Base-by-base conservation (phyloP, 768 basidiomycete species). In the Tricholoma terreum region DNA sequence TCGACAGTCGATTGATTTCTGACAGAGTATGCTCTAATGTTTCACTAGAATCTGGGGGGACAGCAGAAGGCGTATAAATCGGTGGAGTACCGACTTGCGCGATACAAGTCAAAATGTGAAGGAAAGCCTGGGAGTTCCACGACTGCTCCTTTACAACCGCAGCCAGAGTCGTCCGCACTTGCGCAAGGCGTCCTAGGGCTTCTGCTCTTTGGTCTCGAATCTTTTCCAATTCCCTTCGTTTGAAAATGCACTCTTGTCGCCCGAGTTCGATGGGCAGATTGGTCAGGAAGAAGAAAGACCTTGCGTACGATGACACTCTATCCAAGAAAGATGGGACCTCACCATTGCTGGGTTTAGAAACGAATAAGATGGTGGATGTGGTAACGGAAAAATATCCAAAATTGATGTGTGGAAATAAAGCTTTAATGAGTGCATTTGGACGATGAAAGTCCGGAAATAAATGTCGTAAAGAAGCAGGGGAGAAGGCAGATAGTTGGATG, bases 131-230 rank as follows among this genome's bases (percentile, higher is more conserved):
- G 1, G 57, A 52, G 27, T 65, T 63, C 57, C 38, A 54, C n/a
- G 61, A 56, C 53, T 62, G 59, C 52, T 46, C 57, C 24, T 60
- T 59, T 17, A 81, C 61, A 21, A 75, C 66, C 12, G 62, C 57
- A 14, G 73, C 65, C n/a, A 87, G 70, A 6, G 67, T 56, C 8
- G 77, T 77, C 19, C 89, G 80, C 65, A 84, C 74, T 40, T 74
- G 76, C 1, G 85, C 75, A 6, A 94, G 77, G 2, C 71, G 68
- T 1, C 92, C 92, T 4, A 94, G 79, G 6, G 77, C 72, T 61
- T 85, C 77, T 0, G 92, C 91, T 4, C 84, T 78, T 61, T 84
- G 78, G 62, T 94, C 82, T 11, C 91, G 80, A 2, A 90, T 75
- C 24, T 69, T 78, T 58, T 88, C 81, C 14, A 94, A 76, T 46